Percentiles rank a stretch among this genome's conserved stretches.
Conservation (phyloP, 1,284 basidiomycete genomes). For the Marasmius oreades region DNA sequence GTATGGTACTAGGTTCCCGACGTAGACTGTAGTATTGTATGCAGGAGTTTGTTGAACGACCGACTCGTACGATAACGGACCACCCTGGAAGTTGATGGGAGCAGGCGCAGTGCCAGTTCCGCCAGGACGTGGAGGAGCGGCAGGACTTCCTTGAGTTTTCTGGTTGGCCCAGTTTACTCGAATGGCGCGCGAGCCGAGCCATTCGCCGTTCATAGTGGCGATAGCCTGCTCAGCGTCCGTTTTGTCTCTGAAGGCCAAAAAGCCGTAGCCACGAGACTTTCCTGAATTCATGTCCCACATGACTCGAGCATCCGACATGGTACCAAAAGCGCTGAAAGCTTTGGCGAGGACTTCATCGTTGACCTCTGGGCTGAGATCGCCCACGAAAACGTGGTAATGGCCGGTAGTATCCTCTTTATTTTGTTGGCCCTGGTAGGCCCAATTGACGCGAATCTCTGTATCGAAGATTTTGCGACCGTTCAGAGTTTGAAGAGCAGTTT, state of each 20-base stretch:
- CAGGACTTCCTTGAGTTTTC: constrained; percentile 77
- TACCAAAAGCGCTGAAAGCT: constrained; percentile 93
- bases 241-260: constrained; percentile 93
- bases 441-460: constrained; percentile 95
- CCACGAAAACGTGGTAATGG: constrained; percentile 98
- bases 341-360: constrained; percentile 96
- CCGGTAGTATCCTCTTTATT: constrained; percentile 95
- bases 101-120: constrained; percentile 55
- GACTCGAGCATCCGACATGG: constrained; percentile 93
- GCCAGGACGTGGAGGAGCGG: constrained; percentile 25
- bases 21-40: constrained; percentile 95
- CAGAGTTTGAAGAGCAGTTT: constrained; percentile 93
- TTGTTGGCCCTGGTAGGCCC: constrained; percentile 96
- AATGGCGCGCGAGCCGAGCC: constrained; percentile 95
- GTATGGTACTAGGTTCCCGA: constrained; percentile 96
- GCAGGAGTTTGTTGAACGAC: constrained; percentile 88
- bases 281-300: constrained; percentile 99
- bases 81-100: constrained; percentile 83
- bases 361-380: constrained; percentile 96
- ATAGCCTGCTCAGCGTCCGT: constrained; percentile 98
- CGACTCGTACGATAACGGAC: constrained; percentile 82
- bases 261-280: constrained; percentile 93
- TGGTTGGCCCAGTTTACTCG: constrained; percentile 99
- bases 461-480: constrained; percentile 98
- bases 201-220: constrained; percentile 98